phyloP scores from a whole-genome alignment of 2,329 filamentous ascomycete genomes.

The Ascochyta viciae-villosae region DNA sequence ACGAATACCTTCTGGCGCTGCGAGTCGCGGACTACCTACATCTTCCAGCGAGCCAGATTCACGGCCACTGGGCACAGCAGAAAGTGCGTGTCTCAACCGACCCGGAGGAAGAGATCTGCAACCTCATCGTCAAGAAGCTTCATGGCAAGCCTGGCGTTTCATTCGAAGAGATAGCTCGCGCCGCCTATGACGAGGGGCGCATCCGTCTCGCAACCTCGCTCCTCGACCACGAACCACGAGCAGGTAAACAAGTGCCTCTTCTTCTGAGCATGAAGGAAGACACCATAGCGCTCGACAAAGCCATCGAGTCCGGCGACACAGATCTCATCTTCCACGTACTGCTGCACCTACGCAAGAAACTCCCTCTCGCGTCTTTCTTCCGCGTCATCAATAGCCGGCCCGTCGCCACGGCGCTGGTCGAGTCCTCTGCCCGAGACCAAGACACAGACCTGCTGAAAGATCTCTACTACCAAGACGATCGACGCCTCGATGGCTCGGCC shows the following conservation, averaged over 20 bases:
- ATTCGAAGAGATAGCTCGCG: slow-evolving; percentile 90
- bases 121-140: slow-evolving; percentile 83
- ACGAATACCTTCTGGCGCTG: slow-evolving; percentile 89
- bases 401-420: slow-evolving; percentile 86
- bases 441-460: slow-evolving; percentile 88
- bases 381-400: slow-evolving; percentile 85
- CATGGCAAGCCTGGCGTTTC: slow-evolving; percentile 91
- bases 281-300: slow-evolving; percentile 92
- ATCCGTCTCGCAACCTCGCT: slow-evolving; percentile 87
- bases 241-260: slow-evolving; percentile 93
- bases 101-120: slow-evolving; percentile 87
- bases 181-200: slow-evolving; percentile 93
- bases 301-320: slow-evolving; percentile 92
- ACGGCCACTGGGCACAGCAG: slow-evolving; percentile 95
- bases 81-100: slow-evolving; percentile 87
- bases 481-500: slow-evolving; percentile 84
- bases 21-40: slow-evolving; percentile 87
- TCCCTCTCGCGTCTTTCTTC: slow-evolving; percentile 91
- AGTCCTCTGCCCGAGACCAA: slow-evolving; percentile 80
- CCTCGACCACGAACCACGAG: slow-evolving; percentile 90
- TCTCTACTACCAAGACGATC: slow-evolving; percentile 96
- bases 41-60: slow-evolving; percentile 86
- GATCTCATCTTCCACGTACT: slow-evolving; percentile 92
- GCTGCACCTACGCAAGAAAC: slow-evolving; percentile 84
- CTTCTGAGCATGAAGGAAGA: slow-evolving; percentile 96